A percentile compares a stretch with the other conserved stretches of the same genome.
phyloP scores from a whole-genome alignment of 805 yeast species.

The Candida boleticola region DNA sequence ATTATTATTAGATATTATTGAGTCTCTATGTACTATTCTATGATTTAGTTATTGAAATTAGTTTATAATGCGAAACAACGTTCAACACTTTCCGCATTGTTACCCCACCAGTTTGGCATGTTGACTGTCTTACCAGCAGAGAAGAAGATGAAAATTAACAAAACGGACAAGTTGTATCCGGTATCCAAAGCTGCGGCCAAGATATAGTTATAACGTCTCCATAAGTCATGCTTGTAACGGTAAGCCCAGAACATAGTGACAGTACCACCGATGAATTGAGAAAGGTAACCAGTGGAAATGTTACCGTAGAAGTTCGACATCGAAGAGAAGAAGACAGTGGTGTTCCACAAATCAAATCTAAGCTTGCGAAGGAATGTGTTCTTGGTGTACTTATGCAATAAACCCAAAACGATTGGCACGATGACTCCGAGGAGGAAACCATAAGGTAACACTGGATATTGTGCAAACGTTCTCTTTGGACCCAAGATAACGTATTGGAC shows the following conservation, averaged over 20 bases:
- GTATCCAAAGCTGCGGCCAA: conserved; percentile 53
- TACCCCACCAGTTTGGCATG: conserved; percentile 52
- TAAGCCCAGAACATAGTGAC: conserved; percentile 45
- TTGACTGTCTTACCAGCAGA: conserved; percentile 18
- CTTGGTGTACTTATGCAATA: conserved; percentile 27
- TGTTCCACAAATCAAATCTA: conserved; percentile 40
- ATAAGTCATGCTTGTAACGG: conserved; percentile 35
- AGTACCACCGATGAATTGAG: conserved; percentile 48
- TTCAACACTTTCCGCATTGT: conserved; percentile 41
- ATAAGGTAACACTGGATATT: conserved; percentile 42
- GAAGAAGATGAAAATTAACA: conserved; percentile 37
- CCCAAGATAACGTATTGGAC: conserved; percentile 52
- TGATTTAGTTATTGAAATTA: not conserved
- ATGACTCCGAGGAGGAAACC: conserved; percentile 43
- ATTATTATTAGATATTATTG: no score
- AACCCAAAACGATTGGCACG: conserved; percentile 34
- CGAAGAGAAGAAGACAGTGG: conserved; percentile 48
- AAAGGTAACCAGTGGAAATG: conserved; percentile 47
- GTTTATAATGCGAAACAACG: conserved; percentile 40
- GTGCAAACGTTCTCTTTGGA: conserved; percentile 41
- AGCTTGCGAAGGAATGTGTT: conserved; percentile 9
- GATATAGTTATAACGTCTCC: conserved; percentile 46
- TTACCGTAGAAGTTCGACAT: conserved; percentile 50
- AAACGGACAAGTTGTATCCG: conserved; percentile 44
- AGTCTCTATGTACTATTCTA: no score